These are phyloP conservation scores for Spirogloea muscicola DNA, from an alignment of 139 green algal genomes.

Conservation along the genomic window DNA sequence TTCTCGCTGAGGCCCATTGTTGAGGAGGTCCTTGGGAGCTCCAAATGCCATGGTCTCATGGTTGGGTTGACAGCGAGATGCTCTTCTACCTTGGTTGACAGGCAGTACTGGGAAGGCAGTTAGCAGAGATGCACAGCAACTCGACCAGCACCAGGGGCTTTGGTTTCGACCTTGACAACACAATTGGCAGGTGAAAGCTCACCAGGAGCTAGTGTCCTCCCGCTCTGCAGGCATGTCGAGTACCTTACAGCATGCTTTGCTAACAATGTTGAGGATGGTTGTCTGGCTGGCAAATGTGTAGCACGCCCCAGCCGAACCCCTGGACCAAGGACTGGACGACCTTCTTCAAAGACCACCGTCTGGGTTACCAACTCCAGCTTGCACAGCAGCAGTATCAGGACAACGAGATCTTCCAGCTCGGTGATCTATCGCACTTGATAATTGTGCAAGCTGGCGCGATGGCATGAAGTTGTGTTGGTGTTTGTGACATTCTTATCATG, in stretches of 20 bases:
- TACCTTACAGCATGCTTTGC: no score
- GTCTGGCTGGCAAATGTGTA: slow-evolving; percentile 5
- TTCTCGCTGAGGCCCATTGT: no score
- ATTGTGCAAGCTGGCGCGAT: no score
- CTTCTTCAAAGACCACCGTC: slow-evolving; percentile 41
- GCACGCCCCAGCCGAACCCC: slow-evolving; percentile 86
- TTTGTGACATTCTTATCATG: no score
- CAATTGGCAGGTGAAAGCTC: slow-evolving; percentile 66
- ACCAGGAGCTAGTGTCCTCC: neutral
- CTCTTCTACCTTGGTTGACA: no score
- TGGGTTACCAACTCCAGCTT: slow-evolving; percentile 38
- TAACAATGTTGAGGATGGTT: no score
- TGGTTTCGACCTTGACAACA: slow-evolving; percentile 95
- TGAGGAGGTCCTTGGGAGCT: no score
- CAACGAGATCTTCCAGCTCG: slow-evolving; percentile 35
- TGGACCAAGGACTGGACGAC: slow-evolving; percentile 76
- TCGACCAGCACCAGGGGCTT: slow-evolving; percentile 23
- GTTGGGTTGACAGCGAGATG: no score
- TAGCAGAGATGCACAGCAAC: slow-evolving; percentile 83
- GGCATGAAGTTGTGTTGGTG: no score
- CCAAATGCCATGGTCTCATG: no score
- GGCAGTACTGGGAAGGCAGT: slow-evolving; percentile 64
- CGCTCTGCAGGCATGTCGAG: no score
- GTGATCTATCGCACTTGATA: no score
- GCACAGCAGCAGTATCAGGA: slow-evolving; percentile 34